Evolutionary conservation across 352 stramenopile genomes (phyloP).

Genomic region (Phytophthora europaea): DNA sequence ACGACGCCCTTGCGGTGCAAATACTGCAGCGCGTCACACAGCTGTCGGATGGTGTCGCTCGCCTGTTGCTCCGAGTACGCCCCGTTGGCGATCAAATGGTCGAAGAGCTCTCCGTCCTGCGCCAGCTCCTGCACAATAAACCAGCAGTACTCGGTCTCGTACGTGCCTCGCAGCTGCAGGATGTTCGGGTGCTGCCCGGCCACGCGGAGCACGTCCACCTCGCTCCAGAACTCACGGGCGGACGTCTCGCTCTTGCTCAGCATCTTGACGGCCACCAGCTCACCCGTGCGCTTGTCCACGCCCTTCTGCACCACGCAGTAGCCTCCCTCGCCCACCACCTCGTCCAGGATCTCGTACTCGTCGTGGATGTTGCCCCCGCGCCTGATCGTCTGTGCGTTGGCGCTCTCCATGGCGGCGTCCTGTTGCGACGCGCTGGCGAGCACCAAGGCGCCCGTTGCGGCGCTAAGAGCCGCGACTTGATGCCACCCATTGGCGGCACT

Average conservation of each 20-base stretch:
- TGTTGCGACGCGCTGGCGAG: constrained; percentile 15
- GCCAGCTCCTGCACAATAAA: constrained; percentile 89
- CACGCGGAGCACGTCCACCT: constrained; percentile 81
- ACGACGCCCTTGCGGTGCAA: constrained; percentile 90
- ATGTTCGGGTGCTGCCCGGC: constrained; percentile 84
- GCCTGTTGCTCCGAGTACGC: constrained; percentile 89
- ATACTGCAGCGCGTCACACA: constrained; percentile 85
- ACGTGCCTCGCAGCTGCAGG: constrained; percentile 79
- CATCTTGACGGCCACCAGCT: constrained; percentile 85
- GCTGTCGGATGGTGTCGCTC: constrained; percentile 70
- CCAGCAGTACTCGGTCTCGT: constrained; percentile 78
- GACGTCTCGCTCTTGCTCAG: constrained; percentile 83
- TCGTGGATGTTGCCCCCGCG: constrained; percentile 61
- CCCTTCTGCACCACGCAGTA: constrained; percentile 86
- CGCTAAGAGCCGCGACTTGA: constrained; percentile 28
- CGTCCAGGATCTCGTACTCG: constrained; percentile 80
- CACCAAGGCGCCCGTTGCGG: constrained; percentile 22
- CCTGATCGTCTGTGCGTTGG: constrained; percentile 16
- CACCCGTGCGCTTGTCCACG: constrained; percentile 66
- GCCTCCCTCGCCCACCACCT: constrained; percentile 84
- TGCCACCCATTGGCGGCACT: constrained; percentile 1
- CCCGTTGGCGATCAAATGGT: constrained; percentile 87
- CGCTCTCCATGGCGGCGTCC: constrained; percentile 33
- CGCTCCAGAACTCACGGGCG: constrained; percentile 84
- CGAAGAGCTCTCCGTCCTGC: constrained; percentile 89